Base-by-base conservation (phyloP, 2,329 filamentous ascomycete genomes). In the Cordyceps farinosa region DNA sequence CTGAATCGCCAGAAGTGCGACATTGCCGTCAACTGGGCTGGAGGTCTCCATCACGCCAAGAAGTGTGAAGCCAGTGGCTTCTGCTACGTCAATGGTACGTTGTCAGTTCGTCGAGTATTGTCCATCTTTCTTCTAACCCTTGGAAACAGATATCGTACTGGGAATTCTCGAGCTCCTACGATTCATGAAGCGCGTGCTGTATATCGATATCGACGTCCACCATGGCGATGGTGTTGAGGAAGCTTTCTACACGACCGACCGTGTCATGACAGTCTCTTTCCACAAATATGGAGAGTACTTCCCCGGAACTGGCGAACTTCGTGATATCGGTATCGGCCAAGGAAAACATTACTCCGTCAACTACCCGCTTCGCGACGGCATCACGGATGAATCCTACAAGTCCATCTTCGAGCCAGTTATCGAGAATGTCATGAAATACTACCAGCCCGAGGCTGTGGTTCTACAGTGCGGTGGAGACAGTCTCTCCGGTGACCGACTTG, bases 241-340 rank as follows among this genome's bases (percentile, higher is more conserved):
- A 74, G 92, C 92, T 3, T 97, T 97, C 73, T 95, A 94, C 76
- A 94, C 91, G 13, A 95, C 92, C 51, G 92, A 96, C 70, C 89
- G 92, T 67, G 92, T 97, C 68, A 93, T 97, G 84, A 97, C 92
- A 0, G 87, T 95, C 22, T 96, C 91, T 0, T 96, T 95, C 76
- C 92, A 99, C 81, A 97, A 98, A 75, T 98, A 97, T 75, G 94
- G 95, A 73, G 92, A 91, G 78, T 97, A 96, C 78, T 97, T 97
- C 76, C 93, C 93, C 0, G 93, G 92, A 54, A 97, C 93, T 1
- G 93, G 93, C 61, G 90, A 92, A 68, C 87, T 95, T 63, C 84
- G 92, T 67, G 91, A 94, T 71, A 92, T 92, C 59, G 93, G 93
- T 38, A 89, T 93, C 65, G 96, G 95, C 65, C 84, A 89, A 29